phyloP scores from a whole-genome alignment of 2,329 filamentous ascomycete genomes.

The Cladosporium sp. region DNA sequence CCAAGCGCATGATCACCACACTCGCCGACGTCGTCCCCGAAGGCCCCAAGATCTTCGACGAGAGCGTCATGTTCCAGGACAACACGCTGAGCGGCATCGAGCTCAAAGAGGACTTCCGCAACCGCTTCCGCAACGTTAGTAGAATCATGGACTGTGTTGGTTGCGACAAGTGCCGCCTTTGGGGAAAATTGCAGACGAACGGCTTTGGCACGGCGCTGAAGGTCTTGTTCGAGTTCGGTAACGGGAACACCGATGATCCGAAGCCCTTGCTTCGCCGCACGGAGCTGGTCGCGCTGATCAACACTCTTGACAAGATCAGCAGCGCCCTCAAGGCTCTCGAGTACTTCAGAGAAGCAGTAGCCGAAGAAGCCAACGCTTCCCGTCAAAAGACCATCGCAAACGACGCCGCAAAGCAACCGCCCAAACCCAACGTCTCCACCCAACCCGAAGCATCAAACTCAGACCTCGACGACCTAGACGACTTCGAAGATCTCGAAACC shows the following conservation, averaged over 20 bases:
- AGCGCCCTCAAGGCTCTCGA: constrained; percentile 75
- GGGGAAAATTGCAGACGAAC: constrained; percentile 94
- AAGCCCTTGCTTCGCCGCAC: constrained; percentile 78
- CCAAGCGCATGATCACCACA: constrained; percentile 76
- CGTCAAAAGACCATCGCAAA: constrained; percentile 19
- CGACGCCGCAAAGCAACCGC: constrained; percentile 33
- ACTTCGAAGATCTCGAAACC: constrained; percentile 24
- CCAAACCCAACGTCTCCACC: constrained; percentile 16
- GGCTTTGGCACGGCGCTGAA: constrained; percentile 95
- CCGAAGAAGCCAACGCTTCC: constrained; percentile 23
- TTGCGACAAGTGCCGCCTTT: constrained; percentile 96
- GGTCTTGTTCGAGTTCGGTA: constrained; percentile 90
- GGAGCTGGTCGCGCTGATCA: constrained; percentile 90
- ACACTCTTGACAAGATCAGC: constrained; percentile 86
- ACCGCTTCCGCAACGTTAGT: constrained; percentile 94
- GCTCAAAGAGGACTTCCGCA: constrained; percentile 95
- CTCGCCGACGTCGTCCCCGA: constrained; percentile 71
- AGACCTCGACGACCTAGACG: constrained; percentile 32
- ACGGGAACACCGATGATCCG: constrained; percentile 55
- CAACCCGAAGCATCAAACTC: constrained; percentile 14
- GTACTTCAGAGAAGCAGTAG: constrained; percentile 63
- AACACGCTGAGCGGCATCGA: constrained; percentile 59
- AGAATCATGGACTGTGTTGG: constrained; percentile 98
- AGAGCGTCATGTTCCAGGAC: constrained; percentile 82
- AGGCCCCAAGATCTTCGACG: constrained; percentile 80